These are phyloP conservation scores for Aureobasidium leucospermi DNA, from an alignment of 2,329 filamentous ascomycete genomes.

Conservation along the genomic window DNA sequence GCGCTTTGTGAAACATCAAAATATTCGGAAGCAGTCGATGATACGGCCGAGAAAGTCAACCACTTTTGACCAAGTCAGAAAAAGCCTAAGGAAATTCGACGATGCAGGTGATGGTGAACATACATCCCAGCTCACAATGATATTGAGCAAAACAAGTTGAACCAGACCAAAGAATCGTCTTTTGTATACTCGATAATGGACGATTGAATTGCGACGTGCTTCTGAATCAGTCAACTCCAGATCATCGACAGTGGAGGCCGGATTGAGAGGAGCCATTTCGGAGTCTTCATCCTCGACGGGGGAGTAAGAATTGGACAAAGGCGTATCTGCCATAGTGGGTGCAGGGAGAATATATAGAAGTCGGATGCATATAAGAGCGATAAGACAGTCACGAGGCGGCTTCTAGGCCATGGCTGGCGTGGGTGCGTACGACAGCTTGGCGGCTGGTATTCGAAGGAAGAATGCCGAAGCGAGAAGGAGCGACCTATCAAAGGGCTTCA, in stretches of 20 bases:
- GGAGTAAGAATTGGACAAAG: background rate
- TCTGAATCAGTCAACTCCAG: background rate
- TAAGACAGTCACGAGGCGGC: background rate
- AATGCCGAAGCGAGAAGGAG: background rate
- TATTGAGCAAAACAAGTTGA: conserved; percentile 80
- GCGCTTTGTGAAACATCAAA: conserved; percentile 66
- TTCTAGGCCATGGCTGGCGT: background rate
- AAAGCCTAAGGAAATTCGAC: background rate
- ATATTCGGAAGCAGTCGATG: conserved; percentile 64
- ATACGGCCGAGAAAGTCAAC: conserved; percentile 85
- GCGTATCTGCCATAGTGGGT: background rate
- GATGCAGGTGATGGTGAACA: conserved; percentile 29
- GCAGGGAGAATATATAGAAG: background rate
- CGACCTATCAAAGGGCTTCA: background rate
- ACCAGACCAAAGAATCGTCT: conserved; percentile 81
- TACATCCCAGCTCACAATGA: conserved; percentile 93
- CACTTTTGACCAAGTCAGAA: conserved; percentile 49
- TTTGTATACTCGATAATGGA: conserved; percentile 58
- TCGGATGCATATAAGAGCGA: background rate
- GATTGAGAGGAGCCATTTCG: conserved; percentile 5
- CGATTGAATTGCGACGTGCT: background rate
- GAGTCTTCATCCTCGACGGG: background rate
- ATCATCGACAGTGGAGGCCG: background rate
- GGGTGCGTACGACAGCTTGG: background rate
- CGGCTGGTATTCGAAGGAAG: background rate